These are phyloP conservation scores for Solanum sitiens DNA, from an alignment of 257 asterid genomes.

Conservation along the genomic window DNA sequence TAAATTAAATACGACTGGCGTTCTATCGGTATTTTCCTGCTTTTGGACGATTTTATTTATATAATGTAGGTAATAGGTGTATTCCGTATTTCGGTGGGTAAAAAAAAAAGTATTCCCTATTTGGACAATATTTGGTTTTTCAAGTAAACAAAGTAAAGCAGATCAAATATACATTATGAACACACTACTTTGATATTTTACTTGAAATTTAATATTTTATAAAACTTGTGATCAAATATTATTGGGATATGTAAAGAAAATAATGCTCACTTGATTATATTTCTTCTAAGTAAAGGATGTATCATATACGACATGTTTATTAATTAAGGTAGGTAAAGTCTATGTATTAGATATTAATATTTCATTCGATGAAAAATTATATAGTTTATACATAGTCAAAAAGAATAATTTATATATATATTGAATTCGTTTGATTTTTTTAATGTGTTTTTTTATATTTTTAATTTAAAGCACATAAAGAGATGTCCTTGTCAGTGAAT, in stretches of 20 bases:
- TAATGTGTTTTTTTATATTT: no score
- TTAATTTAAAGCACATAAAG: no score
- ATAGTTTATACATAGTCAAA: no score
- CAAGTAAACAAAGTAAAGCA: neutral
- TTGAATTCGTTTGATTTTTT: neutral
- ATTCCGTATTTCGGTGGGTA: neutral
- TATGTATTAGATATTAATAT: no score
- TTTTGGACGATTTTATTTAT: neutral
- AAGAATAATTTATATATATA: no score
- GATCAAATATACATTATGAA: neutral
- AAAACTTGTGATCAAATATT: no score
- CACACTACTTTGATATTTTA: neutral
- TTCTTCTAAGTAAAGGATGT: no score
- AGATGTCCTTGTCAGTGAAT: no score
- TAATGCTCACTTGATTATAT: no score
- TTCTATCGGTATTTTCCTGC: neutral
- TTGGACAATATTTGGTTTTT: neutral
- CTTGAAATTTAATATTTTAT: neutral
- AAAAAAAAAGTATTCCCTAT: neutral
- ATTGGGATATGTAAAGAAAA: neutral
- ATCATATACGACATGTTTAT: no score
- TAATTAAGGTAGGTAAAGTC: no score
- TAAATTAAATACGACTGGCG: neutral
- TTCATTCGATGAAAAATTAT: no score
- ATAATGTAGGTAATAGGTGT: neutral